Conservation (phyloP, 208 protist genomes). For the Leishmania gerbilli region DNA sequence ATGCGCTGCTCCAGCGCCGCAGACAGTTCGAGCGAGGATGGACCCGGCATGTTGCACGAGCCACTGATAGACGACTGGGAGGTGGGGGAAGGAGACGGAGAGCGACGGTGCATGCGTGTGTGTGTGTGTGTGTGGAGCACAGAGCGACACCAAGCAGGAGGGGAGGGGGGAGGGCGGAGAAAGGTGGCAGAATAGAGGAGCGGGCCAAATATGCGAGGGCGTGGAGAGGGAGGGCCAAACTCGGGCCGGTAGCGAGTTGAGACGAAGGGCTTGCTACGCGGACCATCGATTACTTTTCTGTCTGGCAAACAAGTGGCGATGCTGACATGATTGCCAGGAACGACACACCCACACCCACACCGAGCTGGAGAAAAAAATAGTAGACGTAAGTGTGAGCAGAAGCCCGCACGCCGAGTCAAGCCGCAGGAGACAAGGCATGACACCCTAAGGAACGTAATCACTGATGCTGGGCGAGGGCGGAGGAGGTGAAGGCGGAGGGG, state of each 20-base stretch:
- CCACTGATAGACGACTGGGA: not conserved
- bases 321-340: not conserved
- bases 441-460: too few relatives aligned
- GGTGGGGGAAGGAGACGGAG: not conserved
- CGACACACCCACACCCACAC: not conserved
- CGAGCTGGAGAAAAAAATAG: not conserved
- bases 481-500: not conserved
- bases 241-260: not conserved
- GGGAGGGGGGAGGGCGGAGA: not conserved
- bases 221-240: not conserved
- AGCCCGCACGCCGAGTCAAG: too few relatives aligned
- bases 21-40: slow-evolving; percentile 30
- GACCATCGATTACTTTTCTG: not conserved
- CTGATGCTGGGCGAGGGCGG: not conserved
- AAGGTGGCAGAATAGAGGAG: not conserved
- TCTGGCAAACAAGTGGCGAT: not conserved
- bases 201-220: not conserved
- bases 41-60: slow-evolving; percentile 5
- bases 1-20: slow-evolving; percentile 27
- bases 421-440: too few relatives aligned
- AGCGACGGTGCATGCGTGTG: not conserved
- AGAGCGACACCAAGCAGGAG: not conserved
- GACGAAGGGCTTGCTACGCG: not conserved
- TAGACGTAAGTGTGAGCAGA: not conserved
- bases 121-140: not conserved